These are phyloP conservation scores for Serendipita sp. DNA, from an alignment of 768 basidiomycete genomes.

Conservation along the genomic window DNA sequence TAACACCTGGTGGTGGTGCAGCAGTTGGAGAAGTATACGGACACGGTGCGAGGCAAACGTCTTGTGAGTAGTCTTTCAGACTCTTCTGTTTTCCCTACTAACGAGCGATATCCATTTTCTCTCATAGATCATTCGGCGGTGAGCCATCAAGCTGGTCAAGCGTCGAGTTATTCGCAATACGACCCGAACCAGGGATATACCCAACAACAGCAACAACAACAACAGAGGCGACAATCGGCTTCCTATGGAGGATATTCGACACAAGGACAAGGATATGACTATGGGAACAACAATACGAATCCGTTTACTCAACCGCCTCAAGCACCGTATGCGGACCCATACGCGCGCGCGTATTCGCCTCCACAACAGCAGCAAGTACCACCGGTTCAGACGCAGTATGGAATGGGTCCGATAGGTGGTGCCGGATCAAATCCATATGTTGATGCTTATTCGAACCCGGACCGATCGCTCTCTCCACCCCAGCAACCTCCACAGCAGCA, in stretches of 20 bases:
- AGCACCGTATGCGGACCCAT: not conserved
- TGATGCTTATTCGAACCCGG: not conserved
- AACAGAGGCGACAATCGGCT: not conserved
- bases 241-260: not conserved
- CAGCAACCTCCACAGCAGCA: not conserved
- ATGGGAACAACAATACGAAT: not conserved
- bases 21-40: not conserved
- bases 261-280: not conserved
- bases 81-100: not conserved
- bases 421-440: not conserved
- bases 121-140: not conserved
- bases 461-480: not conserved
- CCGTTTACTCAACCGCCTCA: not conserved
- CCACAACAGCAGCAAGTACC: not conserved
- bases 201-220: not conserved
- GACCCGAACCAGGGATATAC: conserved; percentile 3
- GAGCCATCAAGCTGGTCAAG: conserved; percentile 3
- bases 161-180: not conserved
- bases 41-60: not conserved
- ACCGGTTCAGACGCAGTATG: too few relatives aligned
- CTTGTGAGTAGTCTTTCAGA: not conserved
- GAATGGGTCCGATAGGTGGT: too few relatives aligned
- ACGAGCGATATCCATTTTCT: not conserved
- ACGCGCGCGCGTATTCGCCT: not conserved
- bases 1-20: not conserved